Base-by-base conservation (phyloP, 768 basidiomycete genomes). In the Boletus rubropictus region DNA sequence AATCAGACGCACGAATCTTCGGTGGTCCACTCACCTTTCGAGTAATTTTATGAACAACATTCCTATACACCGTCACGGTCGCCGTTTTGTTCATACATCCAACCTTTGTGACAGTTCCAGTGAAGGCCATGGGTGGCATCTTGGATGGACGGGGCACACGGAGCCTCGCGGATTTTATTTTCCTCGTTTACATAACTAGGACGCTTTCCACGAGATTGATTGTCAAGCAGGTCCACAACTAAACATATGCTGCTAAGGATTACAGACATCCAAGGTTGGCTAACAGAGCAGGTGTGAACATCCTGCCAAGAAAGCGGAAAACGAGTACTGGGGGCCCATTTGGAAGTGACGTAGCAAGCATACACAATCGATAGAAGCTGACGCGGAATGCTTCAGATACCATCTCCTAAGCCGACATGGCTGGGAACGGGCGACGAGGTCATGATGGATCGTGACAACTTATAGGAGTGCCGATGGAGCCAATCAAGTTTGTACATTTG, bases 1-100 rank as follows among this genome's bases (percentile, higher is more conserved):
- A 27, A 22, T 28, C 38, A 37, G 24, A 39, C 27, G 6, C 17
- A 9, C 44, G 18, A 20, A 17, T 4, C 40, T 34, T 35, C 37
- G 42, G 21, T 36, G 14, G 20, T 6, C 9, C 17, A 62, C 73
- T 54, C 53, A 89, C 89, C 75, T 91, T 91, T 55, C 84, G 81
- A 5, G 88, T 90, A 39, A 78, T 59, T 50, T 78, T 77, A 59
- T 91, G 87, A n/a, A 79, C 66, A 32, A 85, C 73, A 72, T 75
- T 80, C 47, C 89, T 78, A 20, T 84, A 81, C 7, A 91, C 87
- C 1, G 85, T 82, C 39, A 91, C 88, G 0, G 89, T 91, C 12
- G 77, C 89, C 0, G 89, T 91, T 63, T 89, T 90, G 45, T 81
- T 73, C 88, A 91, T 91, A 54, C 74, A 79, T 8, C 89, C 88